Evolutionary conservation across 2,329 filamentous ascomycete species (phyloP), one percentile per base, ranked within the genome.

Genomic region (Albophoma yamanashiensis): DNA sequence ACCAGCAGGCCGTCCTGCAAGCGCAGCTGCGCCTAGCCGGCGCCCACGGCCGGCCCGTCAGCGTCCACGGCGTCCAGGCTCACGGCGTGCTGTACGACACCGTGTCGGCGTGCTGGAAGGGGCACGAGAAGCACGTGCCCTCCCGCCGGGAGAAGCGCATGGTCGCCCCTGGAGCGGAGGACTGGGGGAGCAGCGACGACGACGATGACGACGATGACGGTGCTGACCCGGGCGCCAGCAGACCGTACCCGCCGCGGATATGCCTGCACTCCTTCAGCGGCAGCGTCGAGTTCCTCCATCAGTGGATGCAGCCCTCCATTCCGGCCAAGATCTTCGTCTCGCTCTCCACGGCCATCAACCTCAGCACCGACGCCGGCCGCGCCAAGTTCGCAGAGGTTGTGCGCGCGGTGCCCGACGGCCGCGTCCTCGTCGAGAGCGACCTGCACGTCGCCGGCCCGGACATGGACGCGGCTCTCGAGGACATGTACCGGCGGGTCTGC

Each of bases 221-320:
- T n/a, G n/a, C n/a, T n/a, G 67, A 50, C 4, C 45, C 22, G 17
- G 27, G 4, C 27, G 58, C 50, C 38, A 62, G 61, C 1, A 85
- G 81, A 62, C 87, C 89, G 0, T 97, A 88, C 66, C 92, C 94
- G 4, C 92, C 92, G 0, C 80, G 92, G 11, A 88, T 97, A 70
- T 99, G 94, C 69, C 83, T 99, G 61, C 94, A 99, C 73, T 97
- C 92, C 0, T 99, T 92, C 73, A 95, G 89, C 56, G 93, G 91
- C 0, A 82, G 88, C 7, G 79, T 84, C 14, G 87, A 94, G 60
- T 82, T 87, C 39, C 75, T 97, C 43, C 87, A 83, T 64, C 91
- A 92, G 71, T 97, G 96, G 68, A 75, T 91, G 56, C 81, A 89
- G 64, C 83, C 84, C 1, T 78, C 82, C 1, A 84, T 94, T 11